Evolutionary conservation across 2,329 filamentous ascomycete species (phyloP).

Genomic region (Teratosphaeria viscida): DNA sequence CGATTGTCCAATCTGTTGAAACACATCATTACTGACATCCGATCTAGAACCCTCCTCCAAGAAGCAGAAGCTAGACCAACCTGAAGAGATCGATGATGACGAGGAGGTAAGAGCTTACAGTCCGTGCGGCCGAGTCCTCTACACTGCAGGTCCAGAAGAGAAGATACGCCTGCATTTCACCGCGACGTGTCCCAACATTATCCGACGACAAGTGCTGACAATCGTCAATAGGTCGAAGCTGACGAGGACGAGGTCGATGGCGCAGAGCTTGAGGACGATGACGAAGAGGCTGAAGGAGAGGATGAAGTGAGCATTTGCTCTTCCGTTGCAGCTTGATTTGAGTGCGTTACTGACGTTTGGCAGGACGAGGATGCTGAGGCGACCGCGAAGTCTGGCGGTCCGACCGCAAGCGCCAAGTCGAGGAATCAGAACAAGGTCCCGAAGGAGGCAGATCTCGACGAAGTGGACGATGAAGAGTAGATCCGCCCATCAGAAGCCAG

Average conservation of each 20-base stretch:
- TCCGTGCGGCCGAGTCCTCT: neutral
- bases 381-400: conserved; percentile 17
- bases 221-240: conserved; percentile 9
- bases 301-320: conserved; percentile 9
- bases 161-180: neutral
- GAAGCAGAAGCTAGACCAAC: conserved; percentile 20
- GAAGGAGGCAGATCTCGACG: conserved; percentile 19
- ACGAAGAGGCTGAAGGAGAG: conserved; percentile 7
- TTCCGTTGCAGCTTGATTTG: neutral
- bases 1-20: neutral
- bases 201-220: neutral
- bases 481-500: neutral
- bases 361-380: conserved; percentile 14
- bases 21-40: neutral
- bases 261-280: conserved; percentile 8
- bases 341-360: neutral
- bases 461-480: conserved; percentile 18
- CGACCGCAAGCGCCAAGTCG: conserved; percentile 20
- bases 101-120: neutral
- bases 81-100: conserved; percentile 12
- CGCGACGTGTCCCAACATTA: neutral
- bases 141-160: neutral
- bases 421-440: conserved; percentile 18
- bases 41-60: conserved; percentile 16
- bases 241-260: conserved; percentile 10